Conservation (phyloP, 805 yeast genomes). For the Candida sithepensis region DNA sequence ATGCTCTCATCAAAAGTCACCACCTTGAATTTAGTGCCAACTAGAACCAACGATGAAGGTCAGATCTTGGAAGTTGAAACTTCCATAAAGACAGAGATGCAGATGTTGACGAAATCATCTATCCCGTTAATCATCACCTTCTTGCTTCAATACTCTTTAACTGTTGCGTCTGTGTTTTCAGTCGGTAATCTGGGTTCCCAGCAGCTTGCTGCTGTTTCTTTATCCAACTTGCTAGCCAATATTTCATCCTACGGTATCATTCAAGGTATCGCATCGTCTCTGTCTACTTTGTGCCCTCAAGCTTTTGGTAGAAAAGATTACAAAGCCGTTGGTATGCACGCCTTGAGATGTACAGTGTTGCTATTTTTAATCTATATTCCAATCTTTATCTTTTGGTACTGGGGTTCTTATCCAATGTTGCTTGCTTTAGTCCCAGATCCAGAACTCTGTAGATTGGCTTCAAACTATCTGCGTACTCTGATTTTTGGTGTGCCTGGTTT, state of each 20-base stretch:
- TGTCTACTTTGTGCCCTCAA: constrained; percentile 58
- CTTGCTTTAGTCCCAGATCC: constrained; percentile 41
- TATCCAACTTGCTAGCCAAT: constrained; percentile 55
- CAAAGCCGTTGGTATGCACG: constrained; percentile 46
- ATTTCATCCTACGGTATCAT: constrained; percentile 54
- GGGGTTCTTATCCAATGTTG: constrained; percentile 33
- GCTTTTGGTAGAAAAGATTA: constrained; percentile 55
- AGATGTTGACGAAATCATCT: constrained; percentile 39
- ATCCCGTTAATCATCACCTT: constrained; percentile 52
- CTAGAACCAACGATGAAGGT: constrained; percentile 21
- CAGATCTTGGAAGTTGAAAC: constrained; percentile 40
- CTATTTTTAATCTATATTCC: constrained; percentile 37
- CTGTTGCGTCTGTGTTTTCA: constrained; percentile 50
- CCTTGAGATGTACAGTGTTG: constrained; percentile 48
- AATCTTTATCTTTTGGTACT: constrained; percentile 38
- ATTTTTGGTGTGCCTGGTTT: constrained; percentile 56
- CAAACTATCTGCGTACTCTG: constrained; percentile 42
- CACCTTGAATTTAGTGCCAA: constrained; percentile 15
- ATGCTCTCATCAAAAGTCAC: constrained; percentile 16
- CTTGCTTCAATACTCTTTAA: constrained; percentile 49
- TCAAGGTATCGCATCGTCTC: constrained; percentile 54
- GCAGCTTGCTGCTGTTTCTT: constrained; percentile 55
- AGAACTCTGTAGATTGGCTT: constrained; percentile 44
- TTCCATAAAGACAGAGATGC: constrained; percentile 32
- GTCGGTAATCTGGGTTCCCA: constrained; percentile 61